Percentiles rank a stretch among this genome's conserved stretches.
phyloP scores from a whole-genome alignment of 2,329 filamentous ascomycete genomes.

The Colletotrichum caudatum region DNA sequence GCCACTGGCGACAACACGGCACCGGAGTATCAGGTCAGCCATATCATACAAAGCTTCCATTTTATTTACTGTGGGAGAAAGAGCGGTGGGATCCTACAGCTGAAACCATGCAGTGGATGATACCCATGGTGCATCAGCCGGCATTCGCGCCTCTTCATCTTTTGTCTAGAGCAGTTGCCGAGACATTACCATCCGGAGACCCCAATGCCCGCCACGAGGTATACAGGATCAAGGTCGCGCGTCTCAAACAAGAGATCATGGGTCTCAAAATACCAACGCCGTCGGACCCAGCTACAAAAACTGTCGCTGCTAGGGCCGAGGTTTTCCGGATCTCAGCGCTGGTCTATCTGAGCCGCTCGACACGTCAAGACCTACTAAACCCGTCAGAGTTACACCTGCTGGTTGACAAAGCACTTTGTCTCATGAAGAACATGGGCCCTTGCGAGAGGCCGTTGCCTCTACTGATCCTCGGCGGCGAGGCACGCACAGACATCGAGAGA shows the following conservation, averaged over 20 bases:
- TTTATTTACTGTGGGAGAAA: neutral
- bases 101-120: neutral
- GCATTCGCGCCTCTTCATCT: neutral
- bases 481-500: constrained; percentile 43
- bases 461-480: constrained; percentile 46
- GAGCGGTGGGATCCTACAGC: neutral
- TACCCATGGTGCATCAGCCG: neutral
- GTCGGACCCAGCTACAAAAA: neutral
- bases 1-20: constrained; percentile 44
- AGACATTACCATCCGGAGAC: neutral
- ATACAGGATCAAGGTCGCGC: neutral
- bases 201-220: neutral
- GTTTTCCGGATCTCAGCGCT: constrained; percentile 3
- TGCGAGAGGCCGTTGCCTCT: constrained; percentile 45
- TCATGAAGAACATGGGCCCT: neutral
- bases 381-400: neutral
- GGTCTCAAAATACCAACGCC: neutral
- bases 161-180: neutral
- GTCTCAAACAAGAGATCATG: neutral
- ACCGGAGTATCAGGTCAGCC: neutral
- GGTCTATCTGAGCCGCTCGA: constrained; percentile 9
- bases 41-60: too few species aligned
- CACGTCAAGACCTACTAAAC: neutral
- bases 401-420: neutral
- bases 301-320: neutral